A percentile compares a stretch with the other conserved stretches of the same genome.
phyloP scores from a whole-genome alignment of 1,139 yeast genomes.

The Magnusiomyces suaveolens region DNA sequence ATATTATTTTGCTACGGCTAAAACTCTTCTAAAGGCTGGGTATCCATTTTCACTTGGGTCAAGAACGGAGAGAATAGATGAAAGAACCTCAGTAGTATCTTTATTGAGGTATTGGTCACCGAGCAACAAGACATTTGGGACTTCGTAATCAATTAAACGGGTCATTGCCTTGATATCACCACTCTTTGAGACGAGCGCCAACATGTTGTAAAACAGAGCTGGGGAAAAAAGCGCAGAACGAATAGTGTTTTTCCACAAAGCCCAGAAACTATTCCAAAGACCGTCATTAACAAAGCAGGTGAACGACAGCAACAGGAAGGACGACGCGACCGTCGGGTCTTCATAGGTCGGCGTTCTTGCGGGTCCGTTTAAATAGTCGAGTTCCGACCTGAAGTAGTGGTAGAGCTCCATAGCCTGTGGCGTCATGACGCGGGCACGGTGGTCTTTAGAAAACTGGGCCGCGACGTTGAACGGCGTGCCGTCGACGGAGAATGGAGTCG shows the following conservation, averaged over 20 bases:
- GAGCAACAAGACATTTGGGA: background rate
- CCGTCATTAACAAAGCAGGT: slow-evolving; percentile 34
- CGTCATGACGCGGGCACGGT: slow-evolving; percentile 17
- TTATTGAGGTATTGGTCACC: background rate
- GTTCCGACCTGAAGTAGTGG: slow-evolving; percentile 17
- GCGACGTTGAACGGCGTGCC: background rate
- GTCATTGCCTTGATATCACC: slow-evolving; percentile 18
- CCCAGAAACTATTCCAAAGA: slow-evolving; percentile 33
- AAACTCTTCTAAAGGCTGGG: background rate
- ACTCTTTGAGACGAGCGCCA: slow-evolving; percentile 27
- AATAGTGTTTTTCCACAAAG: slow-evolving; percentile 25
- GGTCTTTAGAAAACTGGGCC: slow-evolving; percentile 13
- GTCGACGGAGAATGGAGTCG: slow-evolving; percentile 16
- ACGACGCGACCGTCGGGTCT: slow-evolving; percentile 17
- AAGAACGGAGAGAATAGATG: background rate
- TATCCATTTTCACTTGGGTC: slow-evolving; percentile 1
- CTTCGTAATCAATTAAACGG: background rate
- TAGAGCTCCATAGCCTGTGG: slow-evolving; percentile 23
- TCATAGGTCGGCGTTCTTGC: slow-evolving; percentile 10
- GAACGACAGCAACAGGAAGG: slow-evolving; percentile 29
- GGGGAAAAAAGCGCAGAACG: slow-evolving; percentile 17
- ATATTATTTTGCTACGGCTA: background rate
- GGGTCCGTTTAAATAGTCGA: background rate
- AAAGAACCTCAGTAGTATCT: background rate
- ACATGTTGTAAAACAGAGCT: slow-evolving; percentile 21